Evolutionary conservation across 2,329 filamentous ascomycete genomes (phyloP).

Genomic region (Albifimbria verrucaria): DNA sequence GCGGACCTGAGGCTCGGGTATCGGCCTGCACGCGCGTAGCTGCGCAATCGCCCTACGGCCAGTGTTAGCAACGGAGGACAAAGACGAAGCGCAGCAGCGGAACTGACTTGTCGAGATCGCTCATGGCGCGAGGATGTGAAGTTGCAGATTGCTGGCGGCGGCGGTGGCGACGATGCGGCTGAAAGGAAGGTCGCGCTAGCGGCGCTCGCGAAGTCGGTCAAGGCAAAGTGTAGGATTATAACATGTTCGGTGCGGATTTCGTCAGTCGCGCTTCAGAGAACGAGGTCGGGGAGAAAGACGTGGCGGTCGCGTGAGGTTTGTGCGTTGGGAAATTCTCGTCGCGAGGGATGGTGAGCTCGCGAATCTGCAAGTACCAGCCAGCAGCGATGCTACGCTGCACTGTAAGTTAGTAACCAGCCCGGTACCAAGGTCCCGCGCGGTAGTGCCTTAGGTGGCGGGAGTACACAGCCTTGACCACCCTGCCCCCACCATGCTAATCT

Average conservation of each 20-base stretch:
- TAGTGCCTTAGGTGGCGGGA: too few relatives aligned
- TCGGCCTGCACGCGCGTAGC: conserved; percentile 90
- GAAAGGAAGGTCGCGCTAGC: conserved; percentile 10
- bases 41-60: conserved; percentile 80
- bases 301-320: not conserved
- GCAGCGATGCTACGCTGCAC: not conserved
- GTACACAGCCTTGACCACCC: too few relatives aligned
- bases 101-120: conserved; percentile 84
- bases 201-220: not conserved
- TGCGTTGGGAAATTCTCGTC: not conserved
- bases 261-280: not conserved
- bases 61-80: conserved; percentile 10
- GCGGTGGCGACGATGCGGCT: conserved; percentile 1
- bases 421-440: too few relatives aligned
- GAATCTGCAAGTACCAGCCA: not conserved
- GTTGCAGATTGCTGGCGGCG: too few relatives aligned
- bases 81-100: not conserved
- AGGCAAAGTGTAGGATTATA: not conserved
- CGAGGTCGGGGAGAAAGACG: not conserved
- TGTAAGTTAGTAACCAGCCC: too few relatives aligned
- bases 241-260: not conserved
- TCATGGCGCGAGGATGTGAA: conserved; percentile 57
- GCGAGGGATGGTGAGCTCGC: not conserved
- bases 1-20: conserved; percentile 91
- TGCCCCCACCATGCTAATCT: too few relatives aligned